Evolutionary conservation across 2,329 filamentous ascomycete species (phyloP).

Genomic region (Aspergillus japonicus): DNA sequence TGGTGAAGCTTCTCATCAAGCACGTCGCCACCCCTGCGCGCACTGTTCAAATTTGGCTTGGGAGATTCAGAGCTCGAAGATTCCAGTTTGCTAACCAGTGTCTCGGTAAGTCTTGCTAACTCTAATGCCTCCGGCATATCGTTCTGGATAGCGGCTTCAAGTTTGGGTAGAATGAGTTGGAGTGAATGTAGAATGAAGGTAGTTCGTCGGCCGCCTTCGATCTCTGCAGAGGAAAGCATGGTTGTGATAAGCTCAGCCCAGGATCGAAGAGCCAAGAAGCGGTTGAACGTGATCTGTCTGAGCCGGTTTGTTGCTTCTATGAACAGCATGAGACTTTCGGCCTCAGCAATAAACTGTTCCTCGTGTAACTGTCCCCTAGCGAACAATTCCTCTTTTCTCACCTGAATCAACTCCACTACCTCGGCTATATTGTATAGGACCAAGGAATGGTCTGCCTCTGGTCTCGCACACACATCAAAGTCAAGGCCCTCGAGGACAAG

Average conservation of each 20-base stretch:
- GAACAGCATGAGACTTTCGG: constrained; percentile 37
- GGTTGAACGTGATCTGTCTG: constrained; percentile 40
- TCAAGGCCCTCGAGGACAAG: constrained; percentile 66
- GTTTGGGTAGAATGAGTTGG: constrained; percentile 81
- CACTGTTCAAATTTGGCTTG: constrained; percentile 40
- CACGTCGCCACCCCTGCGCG: constrained; percentile 60
- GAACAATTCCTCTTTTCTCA: constrained; percentile 45
- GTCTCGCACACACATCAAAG: constrained; percentile 62
- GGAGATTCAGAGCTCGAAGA: constrained; percentile 35
- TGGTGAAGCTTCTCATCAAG: constrained; percentile 88
- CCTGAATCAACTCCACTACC: constrained; percentile 68
- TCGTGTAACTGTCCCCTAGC: constrained; percentile 49
- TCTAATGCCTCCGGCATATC: constrained; percentile 70
- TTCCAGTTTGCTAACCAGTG: constrained; percentile 49
- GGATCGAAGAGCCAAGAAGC: constrained; percentile 69
- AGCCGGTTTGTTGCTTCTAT: constrained; percentile 43
- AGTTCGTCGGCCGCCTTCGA: constrained; percentile 68
- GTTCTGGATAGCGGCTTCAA: constrained; percentile 73
- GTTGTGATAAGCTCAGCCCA: constrained; percentile 86
- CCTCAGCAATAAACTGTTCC: constrained; percentile 42
- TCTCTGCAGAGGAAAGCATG: constrained; percentile 77
- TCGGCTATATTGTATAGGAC: constrained; percentile 67
- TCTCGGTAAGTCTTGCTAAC: constrained; percentile 74
- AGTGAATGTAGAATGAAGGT: constrained; percentile 82
- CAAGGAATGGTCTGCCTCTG: constrained; percentile 53